These are phyloP conservation scores for Castanopsis chinensis DNA, from an alignment of 306 rosid species.

Conservation along the genomic window DNA sequence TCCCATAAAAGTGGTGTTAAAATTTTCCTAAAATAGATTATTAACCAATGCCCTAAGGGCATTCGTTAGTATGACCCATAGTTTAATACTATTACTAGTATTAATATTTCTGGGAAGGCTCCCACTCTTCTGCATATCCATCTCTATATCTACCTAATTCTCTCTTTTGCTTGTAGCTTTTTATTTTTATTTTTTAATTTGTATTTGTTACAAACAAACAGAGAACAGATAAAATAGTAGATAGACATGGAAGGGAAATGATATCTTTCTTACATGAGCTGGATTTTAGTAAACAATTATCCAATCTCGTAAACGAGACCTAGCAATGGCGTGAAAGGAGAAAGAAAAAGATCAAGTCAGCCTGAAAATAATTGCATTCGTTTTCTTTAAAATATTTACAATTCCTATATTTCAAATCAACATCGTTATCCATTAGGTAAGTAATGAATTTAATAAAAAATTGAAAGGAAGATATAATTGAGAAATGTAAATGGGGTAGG, in stretches of 20 bases:
- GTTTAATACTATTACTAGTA: constrained; percentile 23
- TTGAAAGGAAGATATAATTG: not conserved
- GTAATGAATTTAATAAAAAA: not conserved
- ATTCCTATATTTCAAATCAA: not conserved
- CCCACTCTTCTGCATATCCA: constrained; percentile 71
- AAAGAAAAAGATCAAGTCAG: not conserved
- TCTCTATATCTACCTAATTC: not conserved
- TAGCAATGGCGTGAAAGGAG: not conserved
- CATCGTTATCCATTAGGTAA: not conserved
- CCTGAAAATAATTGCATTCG: not conserved
- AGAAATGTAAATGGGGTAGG: not conserved
- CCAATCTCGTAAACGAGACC: not conserved
- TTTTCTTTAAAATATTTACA: not conserved
- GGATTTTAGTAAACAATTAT: not conserved
- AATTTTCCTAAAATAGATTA: no score
- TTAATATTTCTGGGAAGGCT: constrained; percentile 48
- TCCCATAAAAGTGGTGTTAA: no score
- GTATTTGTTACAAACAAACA: constrained; percentile 1
- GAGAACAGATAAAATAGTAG: not conserved
- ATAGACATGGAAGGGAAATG: not conserved
- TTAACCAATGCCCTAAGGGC: no score
- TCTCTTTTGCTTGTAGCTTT: constrained; percentile 1
- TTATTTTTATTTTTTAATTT: not conserved
- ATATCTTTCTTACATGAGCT: not conserved
- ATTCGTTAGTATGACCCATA: no score